phyloP scores from a whole-genome alignment of 305 asterid genomes.

The Striga hermonthica region DNA sequence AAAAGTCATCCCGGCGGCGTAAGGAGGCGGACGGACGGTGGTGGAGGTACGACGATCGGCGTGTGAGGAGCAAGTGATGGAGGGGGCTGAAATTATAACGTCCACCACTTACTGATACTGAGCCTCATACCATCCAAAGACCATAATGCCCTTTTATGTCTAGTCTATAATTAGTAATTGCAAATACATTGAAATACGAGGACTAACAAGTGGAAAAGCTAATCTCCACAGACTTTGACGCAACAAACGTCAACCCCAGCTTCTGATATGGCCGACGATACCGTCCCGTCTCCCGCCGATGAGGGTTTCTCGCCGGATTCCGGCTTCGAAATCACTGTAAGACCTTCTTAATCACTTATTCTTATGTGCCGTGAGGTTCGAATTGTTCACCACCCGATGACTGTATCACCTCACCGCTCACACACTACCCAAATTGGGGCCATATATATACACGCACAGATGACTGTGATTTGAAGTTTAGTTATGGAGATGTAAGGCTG shows the following conservation, averaged over 20 bases:
- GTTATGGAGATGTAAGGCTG: background rate
- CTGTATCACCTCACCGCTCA: constrained; percentile 33
- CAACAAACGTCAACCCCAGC: constrained; percentile 38
- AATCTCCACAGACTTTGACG: constrained; percentile 50
- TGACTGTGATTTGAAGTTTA: too few species aligned
- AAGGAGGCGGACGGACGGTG: constrained; percentile 24
- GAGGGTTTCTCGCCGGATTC: constrained; percentile 39
- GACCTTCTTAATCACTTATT: constrained; percentile 20
- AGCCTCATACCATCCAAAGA: constrained; percentile 19
- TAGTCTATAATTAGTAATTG: background rate
- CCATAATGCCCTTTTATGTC: background rate
- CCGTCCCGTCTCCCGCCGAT: constrained; percentile 47
- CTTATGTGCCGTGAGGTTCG: constrained; percentile 17
- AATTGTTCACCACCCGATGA: constrained; percentile 29
- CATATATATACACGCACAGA: constrained; percentile 5
- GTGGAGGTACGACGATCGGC: constrained; percentile 19
- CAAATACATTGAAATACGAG: constrained; percentile 28
- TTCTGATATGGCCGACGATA: constrained; percentile 45
- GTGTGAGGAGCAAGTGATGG: constrained; percentile 38
- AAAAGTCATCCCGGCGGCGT: constrained; percentile 44
- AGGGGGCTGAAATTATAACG: constrained; percentile 44
- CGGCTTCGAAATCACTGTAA: constrained; percentile 52
- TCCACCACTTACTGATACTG: constrained; percentile 51
- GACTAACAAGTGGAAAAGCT: constrained; percentile 31
- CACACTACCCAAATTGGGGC: background rate